Base-by-base conservation (phyloP, 106 monocot species). In the Dioscorea zingiberensis region DNA sequence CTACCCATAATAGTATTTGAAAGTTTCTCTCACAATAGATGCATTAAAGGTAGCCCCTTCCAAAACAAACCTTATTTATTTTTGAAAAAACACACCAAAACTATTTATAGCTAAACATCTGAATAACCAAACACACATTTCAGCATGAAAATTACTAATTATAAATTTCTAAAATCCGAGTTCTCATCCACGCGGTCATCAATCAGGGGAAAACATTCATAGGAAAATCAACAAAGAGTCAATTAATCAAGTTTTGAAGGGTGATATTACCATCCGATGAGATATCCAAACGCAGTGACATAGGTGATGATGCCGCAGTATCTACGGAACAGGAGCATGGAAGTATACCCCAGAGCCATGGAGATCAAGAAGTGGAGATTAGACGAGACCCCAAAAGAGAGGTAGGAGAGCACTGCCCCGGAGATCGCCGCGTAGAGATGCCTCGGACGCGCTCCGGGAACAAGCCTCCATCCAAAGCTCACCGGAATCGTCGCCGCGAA, bases 401-500 rank as follows among this genome's bases (percentile, higher is more conserved):
- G 73, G 67, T 89, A 89, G 59, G 98, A 99, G 17, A 99, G 84
- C 13, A 59, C 49, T 23, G 79, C 88, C 30, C 98, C 98, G 7
- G 98, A 70, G 60, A 70, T 21, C 26, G 80, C 98, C 12, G 98
- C 89, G 61, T 93, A 99, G 53, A 99, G 65, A 55, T 99, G 93
- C 77, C 77, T 83, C 66, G 77, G 65, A 3, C 73, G 32, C 0
- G 78, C 71, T 5, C 81, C 81, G 11, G 98, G 93, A 23, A 93
- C 82, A 68, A 89, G 16, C 10, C 98, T 74, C 86, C 84, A 87
- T 44, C 70, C 25, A 58, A 86, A 71, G 79, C 84, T 68, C 60
- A 87, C 87, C 18, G 98, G 93, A 25, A 99, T 93, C 44, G 98
- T 99, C 24, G 93, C 86, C 47, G 72, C 84, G 78, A 89, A 93